These are phyloP conservation scores for Podospora pseudopauciseta DNA, from an alignment of 495 filamentous ascomycete genomes.

Conservation along the genomic window DNA sequence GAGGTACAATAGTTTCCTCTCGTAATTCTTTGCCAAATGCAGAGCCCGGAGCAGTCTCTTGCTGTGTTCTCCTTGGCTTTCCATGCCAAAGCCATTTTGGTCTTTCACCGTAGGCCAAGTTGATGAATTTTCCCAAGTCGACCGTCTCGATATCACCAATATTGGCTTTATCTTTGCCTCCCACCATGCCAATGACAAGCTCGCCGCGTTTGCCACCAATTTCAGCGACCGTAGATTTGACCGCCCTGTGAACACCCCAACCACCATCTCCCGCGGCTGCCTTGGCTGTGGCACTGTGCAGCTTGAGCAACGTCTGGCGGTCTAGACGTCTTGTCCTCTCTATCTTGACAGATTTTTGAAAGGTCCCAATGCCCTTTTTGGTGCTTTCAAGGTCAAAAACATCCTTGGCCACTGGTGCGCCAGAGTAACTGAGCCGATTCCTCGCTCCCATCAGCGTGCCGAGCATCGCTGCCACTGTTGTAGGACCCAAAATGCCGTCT, in stretches of 20 bases:
- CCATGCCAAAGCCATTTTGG: conserved; percentile 94
- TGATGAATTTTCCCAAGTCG: conserved; percentile 79
- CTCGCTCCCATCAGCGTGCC: conserved; percentile 86
- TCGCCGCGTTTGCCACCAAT: conserved; percentile 93
- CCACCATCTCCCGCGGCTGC: conserved; percentile 72
- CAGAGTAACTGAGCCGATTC: conserved; percentile 74
- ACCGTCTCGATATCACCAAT: conserved; percentile 90
- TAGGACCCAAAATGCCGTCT: conserved; percentile 88
- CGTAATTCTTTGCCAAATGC: conserved; percentile 62
- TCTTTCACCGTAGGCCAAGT: conserved; percentile 70
- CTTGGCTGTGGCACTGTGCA: conserved; percentile 81
- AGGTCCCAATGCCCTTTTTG: conserved; percentile 77
- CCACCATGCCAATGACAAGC: conserved; percentile 89
- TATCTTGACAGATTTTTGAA: conserved; percentile 86
- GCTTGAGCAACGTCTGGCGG: conserved; percentile 71
- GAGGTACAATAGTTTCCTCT: conserved; percentile 17
- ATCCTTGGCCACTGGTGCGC: conserved; percentile 85
- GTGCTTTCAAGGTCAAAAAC: conserved; percentile 79
- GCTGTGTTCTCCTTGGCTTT: conserved; percentile 60
- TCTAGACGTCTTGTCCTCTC: conserved; percentile 74
- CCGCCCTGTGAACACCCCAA: conserved; percentile 75
- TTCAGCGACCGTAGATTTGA: conserved; percentile 93
- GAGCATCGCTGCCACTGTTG: conserved; percentile 82
- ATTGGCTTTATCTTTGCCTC: conserved; percentile 79
- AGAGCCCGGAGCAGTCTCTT: conserved; percentile 46